phyloP scores from a whole-genome alignment of 495 filamentous ascomycete species.

The Penicillium canariense region DNA sequence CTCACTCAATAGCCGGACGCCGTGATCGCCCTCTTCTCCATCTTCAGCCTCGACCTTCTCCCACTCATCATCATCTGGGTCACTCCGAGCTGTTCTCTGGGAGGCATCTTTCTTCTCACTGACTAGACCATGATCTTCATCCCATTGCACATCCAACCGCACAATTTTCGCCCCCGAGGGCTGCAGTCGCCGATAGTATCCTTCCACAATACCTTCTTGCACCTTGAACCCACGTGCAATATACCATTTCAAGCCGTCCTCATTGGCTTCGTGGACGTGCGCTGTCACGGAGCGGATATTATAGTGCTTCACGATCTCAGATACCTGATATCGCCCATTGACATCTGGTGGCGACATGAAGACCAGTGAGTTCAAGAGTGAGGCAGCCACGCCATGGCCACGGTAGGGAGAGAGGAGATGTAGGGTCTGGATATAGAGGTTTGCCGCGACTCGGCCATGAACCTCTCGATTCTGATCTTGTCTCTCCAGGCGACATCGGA shows the following conservation, averaged over 20 bases:
- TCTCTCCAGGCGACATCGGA: slow-evolving; percentile 76
- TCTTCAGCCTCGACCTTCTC: slow-evolving; percentile 46
- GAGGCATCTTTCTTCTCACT: background rate
- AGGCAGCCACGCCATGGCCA: slow-evolving; percentile 70
- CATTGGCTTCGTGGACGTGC: slow-evolving; percentile 93
- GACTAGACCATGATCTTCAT: background rate
- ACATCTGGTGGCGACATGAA: slow-evolving; percentile 43
- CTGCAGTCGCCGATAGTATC: slow-evolving; percentile 82
- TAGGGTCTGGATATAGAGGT: slow-evolving; percentile 86
- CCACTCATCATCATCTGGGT: slow-evolving; percentile 41
- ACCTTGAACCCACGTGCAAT: slow-evolving; percentile 68
- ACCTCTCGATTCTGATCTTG: slow-evolving; percentile 24
- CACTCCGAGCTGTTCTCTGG: slow-evolving; percentile 1
- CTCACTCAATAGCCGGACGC: slow-evolving; percentile 32
- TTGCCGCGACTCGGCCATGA: slow-evolving; percentile 31
- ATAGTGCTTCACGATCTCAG: slow-evolving; percentile 50
- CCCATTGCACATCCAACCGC: slow-evolving; percentile 43
- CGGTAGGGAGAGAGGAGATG: slow-evolving; percentile 81
- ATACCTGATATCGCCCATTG: slow-evolving; percentile 28
- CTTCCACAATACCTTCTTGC: slow-evolving; percentile 56
- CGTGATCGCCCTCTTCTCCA: slow-evolving; percentile 38
- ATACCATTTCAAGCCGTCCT: slow-evolving; percentile 87
- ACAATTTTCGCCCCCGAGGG: slow-evolving; percentile 80
- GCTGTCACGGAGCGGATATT: slow-evolving; percentile 64
- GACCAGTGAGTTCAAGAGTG: slow-evolving; percentile 58